Conservation (phyloP, 768 basidiomycete genomes). For the Galerina sulciceps region DNA sequence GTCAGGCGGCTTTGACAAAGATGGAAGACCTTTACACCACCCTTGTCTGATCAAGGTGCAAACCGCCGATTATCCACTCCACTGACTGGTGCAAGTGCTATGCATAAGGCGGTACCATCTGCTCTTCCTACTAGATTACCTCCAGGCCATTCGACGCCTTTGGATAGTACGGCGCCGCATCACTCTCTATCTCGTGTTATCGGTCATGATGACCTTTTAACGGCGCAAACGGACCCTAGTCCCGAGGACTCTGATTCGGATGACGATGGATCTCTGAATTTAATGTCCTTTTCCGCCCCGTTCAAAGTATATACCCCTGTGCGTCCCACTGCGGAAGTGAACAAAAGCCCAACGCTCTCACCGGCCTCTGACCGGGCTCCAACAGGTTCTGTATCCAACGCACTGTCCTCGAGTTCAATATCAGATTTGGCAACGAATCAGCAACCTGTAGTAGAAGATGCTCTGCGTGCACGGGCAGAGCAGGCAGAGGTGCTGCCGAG, state of each 20-base stretch:
- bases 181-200: constrained; percentile 48
- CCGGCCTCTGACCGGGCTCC: constrained; percentile 58
- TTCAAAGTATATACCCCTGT: constrained; percentile 52
- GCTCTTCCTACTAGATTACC: constrained; percentile 40
- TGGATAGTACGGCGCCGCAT: constrained; percentile 40
- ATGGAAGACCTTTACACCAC: constrained; percentile 38
- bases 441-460: constrained; percentile 79
- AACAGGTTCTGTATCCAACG: constrained; percentile 56
- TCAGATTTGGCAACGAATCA: constrained; percentile 32
- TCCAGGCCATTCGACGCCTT: constrained; percentile 34
- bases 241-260: constrained; percentile 79
- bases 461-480: constrained; percentile 82
- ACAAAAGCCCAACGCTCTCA: constrained; percentile 50
- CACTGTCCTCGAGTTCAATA: constrained; percentile 61
- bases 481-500: constrained; percentile 93
- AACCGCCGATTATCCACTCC: constrained; percentile 57
- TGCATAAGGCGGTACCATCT: constrained; percentile 44
- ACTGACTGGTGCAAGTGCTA: constrained; percentile 36
- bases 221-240: constrained; percentile 75
- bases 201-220: constrained; percentile 63
- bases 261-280: constrained; percentile 58
- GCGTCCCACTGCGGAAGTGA: constrained; percentile 38
- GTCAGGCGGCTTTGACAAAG: constrained; percentile 37
- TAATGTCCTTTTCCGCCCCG: constrained; percentile 75
- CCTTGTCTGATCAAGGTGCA: constrained; percentile 40